Evolutionary conservation across 2,329 filamentous ascomycete species (phyloP), one percentile per base, ranked within the genome.

Genomic region (Exutisphaerella laricina): DNA sequence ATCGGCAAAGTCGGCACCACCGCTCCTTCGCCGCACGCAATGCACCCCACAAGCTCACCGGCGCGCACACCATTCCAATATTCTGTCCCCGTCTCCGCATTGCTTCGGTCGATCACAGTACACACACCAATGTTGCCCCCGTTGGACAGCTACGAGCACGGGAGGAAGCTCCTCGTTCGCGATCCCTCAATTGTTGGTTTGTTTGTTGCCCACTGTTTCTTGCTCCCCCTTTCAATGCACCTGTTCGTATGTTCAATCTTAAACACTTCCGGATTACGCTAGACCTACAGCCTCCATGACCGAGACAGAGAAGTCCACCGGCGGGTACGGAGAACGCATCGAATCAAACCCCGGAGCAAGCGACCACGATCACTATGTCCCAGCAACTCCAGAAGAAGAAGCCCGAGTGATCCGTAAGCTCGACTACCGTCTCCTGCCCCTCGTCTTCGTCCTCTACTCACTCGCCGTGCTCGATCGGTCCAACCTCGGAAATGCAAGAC

Each of bases 401-500:
- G 33, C 39, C 9, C 41, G 32, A 12, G 57, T 65, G 14, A 57
- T 62, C 29, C 53, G 58, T 25, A 63, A 63, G 48, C 54, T 63
- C 13, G 61, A 64, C 34, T 48, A 49, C 36, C 49, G 57, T 26
- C 33, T 64, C 21, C 44, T 64, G 6, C 57, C 60, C 2, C 34
- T 63, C 17, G 53, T 64, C 12, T 62, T 62, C 41, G 46, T 56
- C 3, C 55, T 64, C 3, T 63, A 62, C 41, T 50, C 53, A 20
- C 53, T 63, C 13, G 49, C 56, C 8, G 55, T 62, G 7, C 51
- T 63, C 9, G 60, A 63, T 45, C 50, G 59, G 12, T 53, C 48
- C 18, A 63, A 63, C 16, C 41, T 61, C 10, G 67, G 66, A 10
- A 70, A 69, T 45, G 67, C 67, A 12, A 58, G 61, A 30, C 64